These are phyloP conservation scores for Rosa persica DNA, from an alignment of 306 rosid species.

Conservation along the genomic window DNA sequence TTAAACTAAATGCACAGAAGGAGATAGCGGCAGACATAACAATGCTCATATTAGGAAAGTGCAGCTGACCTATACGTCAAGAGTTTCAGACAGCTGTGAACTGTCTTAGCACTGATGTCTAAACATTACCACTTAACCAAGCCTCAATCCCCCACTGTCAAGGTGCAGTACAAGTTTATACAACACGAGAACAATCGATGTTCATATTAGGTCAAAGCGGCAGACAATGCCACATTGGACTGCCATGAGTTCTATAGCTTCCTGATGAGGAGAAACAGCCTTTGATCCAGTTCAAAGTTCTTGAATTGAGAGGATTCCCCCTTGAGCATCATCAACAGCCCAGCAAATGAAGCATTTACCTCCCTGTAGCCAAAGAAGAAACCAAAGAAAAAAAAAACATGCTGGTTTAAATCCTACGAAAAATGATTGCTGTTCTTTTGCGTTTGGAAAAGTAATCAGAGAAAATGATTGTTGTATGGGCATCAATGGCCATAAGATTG, in stretches of 20 bases:
- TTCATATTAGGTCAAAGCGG: background rate
- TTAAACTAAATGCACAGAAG: background rate
- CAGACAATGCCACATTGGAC: background rate
- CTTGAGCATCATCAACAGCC: slow-evolving; percentile 89
- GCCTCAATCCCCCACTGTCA: background rate
- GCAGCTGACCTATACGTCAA: background rate
- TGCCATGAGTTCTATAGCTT: slow-evolving; percentile 51
- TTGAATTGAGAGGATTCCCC: slow-evolving; percentile 84
- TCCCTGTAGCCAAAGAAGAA: slow-evolving; percentile 50
- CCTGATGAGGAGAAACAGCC: slow-evolving; percentile 83
- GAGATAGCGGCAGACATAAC: background rate
- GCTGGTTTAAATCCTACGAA: background rate
- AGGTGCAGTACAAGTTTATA: background rate
- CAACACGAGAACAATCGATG: background rate
- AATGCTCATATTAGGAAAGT: background rate
- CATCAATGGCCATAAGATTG: background rate
- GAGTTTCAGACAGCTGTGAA: background rate
- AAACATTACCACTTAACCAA: background rate
- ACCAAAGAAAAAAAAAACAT: background rate
- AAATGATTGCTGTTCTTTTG: background rate
- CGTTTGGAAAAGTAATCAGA: background rate
- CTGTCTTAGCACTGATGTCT: background rate
- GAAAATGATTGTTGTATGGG: background rate
- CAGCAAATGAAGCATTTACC: slow-evolving; percentile 80
- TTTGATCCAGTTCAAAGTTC: slow-evolving; percentile 88